phyloP scores from a whole-genome alignment of 495 filamentous ascomycete genomes.

The Xylaria castorea region DNA sequence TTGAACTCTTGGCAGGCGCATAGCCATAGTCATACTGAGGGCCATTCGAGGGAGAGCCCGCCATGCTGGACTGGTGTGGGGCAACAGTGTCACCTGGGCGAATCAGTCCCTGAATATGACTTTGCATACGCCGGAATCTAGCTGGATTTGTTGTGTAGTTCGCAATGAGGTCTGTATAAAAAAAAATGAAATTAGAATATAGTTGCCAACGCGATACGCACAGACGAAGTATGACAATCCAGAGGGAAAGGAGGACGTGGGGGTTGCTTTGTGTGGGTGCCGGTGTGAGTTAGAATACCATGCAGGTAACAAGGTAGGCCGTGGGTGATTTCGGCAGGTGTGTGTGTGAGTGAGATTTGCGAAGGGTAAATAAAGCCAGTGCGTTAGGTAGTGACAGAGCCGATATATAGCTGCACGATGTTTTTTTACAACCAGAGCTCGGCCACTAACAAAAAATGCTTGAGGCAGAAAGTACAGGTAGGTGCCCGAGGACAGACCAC shows the following conservation, averaged over 20 bases:
- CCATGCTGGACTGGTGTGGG: slow-evolving; percentile 20
- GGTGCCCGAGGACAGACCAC: neutral
- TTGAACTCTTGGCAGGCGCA: neutral
- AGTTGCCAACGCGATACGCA: neutral
- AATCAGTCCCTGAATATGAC: slow-evolving; percentile 26
- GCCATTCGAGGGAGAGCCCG: slow-evolving; percentile 34
- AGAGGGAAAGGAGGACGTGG: neutral
- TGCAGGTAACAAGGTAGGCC: neutral
- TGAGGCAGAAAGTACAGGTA: slow-evolving; percentile 3
- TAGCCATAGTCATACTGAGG: slow-evolving; percentile 26
- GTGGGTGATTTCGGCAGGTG: neutral
- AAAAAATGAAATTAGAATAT: neutral
- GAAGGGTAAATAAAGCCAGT: too few species aligned
- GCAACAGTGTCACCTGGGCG: neutral
- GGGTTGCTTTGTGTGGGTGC: neutral
- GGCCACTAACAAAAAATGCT: neutral
- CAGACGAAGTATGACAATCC: neutral
- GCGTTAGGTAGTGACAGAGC: neutral
- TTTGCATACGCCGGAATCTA: slow-evolving; percentile 30
- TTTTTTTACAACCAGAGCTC: neutral
- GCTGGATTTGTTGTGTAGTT: slow-evolving; percentile 29
- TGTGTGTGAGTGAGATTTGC: neutral
- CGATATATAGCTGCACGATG: neutral
- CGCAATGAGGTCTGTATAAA: slow-evolving; percentile 34
- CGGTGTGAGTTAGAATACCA: neutral